Evolutionary conservation across 192 early-diverging fungal species (phyloP), one percentile per base, ranked within the genome.

Genomic region (Diversispora epigaea): DNA sequence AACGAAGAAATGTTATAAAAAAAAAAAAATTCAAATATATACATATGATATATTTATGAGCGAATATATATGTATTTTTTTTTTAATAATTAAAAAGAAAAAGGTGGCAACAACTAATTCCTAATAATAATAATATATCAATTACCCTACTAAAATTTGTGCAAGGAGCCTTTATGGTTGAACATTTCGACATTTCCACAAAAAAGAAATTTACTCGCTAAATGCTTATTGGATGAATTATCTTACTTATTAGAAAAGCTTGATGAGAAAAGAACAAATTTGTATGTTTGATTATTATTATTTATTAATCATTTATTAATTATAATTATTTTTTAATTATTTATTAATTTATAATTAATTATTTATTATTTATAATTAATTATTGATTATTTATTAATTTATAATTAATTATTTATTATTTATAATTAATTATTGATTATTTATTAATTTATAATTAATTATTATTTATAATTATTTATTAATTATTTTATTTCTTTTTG

Each of bases 121-220:
- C 65, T 67, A 47, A 32, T 32, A 32, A 32, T 32, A 32, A 32
- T 32, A 32, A 32, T 32, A 32, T 32, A 32, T 32, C 25, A 63
- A 63, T 63, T 15, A 63, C 41, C 61, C 41, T 63, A 19, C 43
- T 41, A 67, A 67, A 67, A 15, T 74, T 74, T 74, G 72, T 25
- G 32, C 46, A 54, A 83, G 80, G 80, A 83, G 62, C 82, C 82
- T 14, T 62, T 83, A 43, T 83, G 82, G 82, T 68, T 83, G n/a
- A 83, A 81, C 61, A 83, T 83, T 71, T 78, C 80, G 19, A 83
- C 82, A 44, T 83, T 79, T 75, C 80, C 82, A 5, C 77, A 81
- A 19, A 68, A 67, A 25, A 78, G 72, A 54, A 58, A 67, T 5
- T 62, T 76, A 6, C 79, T 81, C 49, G 70, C 77, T 10, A 74